These are phyloP conservation scores for Saccharomycopsis crataegensis DNA, from an alignment of 1,139 yeast species.

Conservation along the genomic window DNA sequence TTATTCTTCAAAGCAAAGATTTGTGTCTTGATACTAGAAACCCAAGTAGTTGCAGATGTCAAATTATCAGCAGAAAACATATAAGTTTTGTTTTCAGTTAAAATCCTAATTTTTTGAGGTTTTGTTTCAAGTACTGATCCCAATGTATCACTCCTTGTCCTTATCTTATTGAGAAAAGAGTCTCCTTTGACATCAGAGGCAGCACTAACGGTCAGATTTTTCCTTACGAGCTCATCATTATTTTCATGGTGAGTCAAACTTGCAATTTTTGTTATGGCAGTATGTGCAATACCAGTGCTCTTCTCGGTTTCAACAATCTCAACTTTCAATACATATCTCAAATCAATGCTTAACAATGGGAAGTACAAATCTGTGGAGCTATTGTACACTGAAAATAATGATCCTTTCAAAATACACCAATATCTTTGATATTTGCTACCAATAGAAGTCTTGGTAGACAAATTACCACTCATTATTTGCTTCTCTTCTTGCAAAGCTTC, in stretches of 20 bases:
- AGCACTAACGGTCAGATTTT: background rate
- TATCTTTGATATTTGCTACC: slow-evolving; percentile 32
- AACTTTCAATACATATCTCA: slow-evolving; percentile 55
- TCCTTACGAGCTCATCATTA: background rate
- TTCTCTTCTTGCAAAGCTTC: background rate
- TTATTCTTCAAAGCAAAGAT: slow-evolving; percentile 67
- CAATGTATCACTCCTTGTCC: background rate
- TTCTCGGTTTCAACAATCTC: slow-evolving; percentile 35
- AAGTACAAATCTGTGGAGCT: slow-evolving; percentile 75
- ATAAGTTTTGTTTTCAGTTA: slow-evolving; percentile 53
- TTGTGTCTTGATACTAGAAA: slow-evolving; percentile 62
- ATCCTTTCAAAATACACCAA: slow-evolving; percentile 75
- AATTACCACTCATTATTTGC: slow-evolving; percentile 27
- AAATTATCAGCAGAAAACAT: slow-evolving; percentile 67
- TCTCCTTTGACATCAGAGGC: background rate
- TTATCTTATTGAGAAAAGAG: background rate
- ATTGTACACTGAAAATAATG: slow-evolving; percentile 60
- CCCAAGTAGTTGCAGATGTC: slow-evolving; percentile 75
- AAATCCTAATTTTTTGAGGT: slow-evolving; percentile 45
- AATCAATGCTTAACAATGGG: slow-evolving; percentile 69
- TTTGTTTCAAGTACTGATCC: slow-evolving; percentile 19
- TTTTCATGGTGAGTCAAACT: background rate
- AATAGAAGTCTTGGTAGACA: slow-evolving; percentile 25
- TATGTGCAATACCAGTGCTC: background rate
- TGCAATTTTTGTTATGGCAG: background rate